Conservation (phyloP, 768 basidiomycete genomes). For the Termitomyces sp. region DNA sequence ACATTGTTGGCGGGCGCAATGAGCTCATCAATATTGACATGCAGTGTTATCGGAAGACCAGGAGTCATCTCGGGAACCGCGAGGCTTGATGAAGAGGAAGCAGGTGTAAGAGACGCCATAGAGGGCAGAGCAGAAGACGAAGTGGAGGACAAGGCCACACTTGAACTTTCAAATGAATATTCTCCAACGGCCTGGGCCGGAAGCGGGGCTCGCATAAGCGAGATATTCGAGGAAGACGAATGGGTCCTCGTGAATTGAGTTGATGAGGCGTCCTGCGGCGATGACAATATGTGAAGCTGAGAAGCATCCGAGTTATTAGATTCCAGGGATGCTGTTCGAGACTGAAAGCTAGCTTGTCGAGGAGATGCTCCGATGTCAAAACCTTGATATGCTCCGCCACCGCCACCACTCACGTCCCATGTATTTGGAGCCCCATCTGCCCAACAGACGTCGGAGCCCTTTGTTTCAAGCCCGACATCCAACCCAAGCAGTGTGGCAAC, state of each 20-base stretch:
- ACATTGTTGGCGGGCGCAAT: slow-evolving; percentile 56
- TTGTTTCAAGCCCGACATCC: slow-evolving; percentile 66
- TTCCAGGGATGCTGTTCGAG: slow-evolving; percentile 48
- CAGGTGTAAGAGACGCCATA: slow-evolving; percentile 46
- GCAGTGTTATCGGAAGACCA: slow-evolving; percentile 61
- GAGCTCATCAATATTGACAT: slow-evolving; percentile 78
- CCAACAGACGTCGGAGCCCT: slow-evolving; percentile 69
- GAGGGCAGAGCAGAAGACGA: slow-evolving; percentile 36
- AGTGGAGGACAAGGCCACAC: slow-evolving; percentile 28
- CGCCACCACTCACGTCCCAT: slow-evolving; percentile 62
- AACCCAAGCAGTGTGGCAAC: slow-evolving; percentile 78
- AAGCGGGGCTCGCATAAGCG: slow-evolving; percentile 71
- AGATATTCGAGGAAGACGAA: slow-evolving; percentile 46
- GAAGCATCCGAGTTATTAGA: slow-evolving; percentile 35
- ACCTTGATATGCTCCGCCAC: slow-evolving; percentile 65
- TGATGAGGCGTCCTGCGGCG: slow-evolving; percentile 11
- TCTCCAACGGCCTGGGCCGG: slow-evolving; percentile 61
- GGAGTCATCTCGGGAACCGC: slow-evolving; percentile 35
- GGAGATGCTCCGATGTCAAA: slow-evolving; percentile 50
- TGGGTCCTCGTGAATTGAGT: slow-evolving; percentile 27
- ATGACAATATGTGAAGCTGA: slow-evolving; percentile 16
- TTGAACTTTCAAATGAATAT: slow-evolving; percentile 68
- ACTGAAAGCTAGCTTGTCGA: slow-evolving; percentile 20
- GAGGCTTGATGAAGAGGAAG: slow-evolving; percentile 24
- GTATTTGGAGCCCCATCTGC: slow-evolving; percentile 39